phyloP scores from a whole-genome alignment of 164 flowering plant species.

The Taxillus chinensis region DNA sequence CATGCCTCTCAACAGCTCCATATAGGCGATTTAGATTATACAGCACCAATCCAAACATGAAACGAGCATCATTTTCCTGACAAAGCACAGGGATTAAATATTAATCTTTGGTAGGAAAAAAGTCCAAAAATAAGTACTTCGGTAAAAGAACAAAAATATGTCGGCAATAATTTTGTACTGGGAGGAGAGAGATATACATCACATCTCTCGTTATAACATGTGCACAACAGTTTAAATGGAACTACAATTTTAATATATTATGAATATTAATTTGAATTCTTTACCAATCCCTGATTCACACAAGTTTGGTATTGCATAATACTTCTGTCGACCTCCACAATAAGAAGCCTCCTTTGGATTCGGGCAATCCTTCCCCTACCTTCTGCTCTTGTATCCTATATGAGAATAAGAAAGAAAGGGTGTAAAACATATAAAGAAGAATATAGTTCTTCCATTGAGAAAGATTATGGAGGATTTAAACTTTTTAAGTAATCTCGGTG shows the following conservation, averaged over 20 bases:
- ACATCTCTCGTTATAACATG: too few relatives aligned
- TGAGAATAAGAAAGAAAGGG: background rate
- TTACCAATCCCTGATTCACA: constrained; percentile 72
- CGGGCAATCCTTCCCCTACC: constrained; percentile 91
- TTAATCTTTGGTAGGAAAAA: background rate
- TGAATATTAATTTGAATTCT: background rate
- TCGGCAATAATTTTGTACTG: too few relatives aligned
- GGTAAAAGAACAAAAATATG: too few relatives aligned
- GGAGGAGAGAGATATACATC: too few relatives aligned
- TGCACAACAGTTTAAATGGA: too few relatives aligned
- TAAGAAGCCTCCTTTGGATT: constrained; percentile 69
- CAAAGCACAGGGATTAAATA: constrained; percentile 6
- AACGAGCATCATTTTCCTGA: constrained; percentile 68
- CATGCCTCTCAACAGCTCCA: constrained; percentile 70
- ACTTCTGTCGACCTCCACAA: constrained; percentile 78
- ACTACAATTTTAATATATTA: too few relatives aligned
- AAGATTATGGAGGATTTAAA: too few relatives aligned
- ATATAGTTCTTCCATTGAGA: too few relatives aligned
- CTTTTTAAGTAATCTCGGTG: too few relatives aligned
- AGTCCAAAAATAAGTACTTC: too few relatives aligned
- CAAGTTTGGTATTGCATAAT: constrained; percentile 63
- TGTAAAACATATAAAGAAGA: too few relatives aligned
- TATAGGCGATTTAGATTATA: constrained; percentile 64
- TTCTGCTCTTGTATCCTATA: constrained; percentile 81
- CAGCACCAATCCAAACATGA: constrained; percentile 64